Conservation (phyloP, 2,329 filamentous ascomycete species). For the Ophiocordyceps sinensis region DNA sequence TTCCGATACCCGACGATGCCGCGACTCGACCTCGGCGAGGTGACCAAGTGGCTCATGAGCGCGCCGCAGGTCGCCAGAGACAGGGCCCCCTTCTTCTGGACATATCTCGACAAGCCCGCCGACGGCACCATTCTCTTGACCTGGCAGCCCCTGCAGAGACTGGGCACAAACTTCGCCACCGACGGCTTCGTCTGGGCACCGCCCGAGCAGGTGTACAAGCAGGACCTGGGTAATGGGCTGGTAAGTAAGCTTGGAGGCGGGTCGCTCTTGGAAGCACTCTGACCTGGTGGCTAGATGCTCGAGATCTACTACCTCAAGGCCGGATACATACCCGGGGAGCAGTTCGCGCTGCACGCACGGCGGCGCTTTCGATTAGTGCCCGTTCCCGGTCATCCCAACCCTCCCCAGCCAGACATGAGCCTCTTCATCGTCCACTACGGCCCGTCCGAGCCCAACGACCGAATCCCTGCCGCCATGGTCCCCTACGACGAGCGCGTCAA, state of each 20-base stretch:
- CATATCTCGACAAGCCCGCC: conserved; percentile 67
- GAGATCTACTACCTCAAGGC: conserved; percentile 75
- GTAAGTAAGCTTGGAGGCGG: conserved; percentile 17
- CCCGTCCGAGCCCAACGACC: conserved; percentile 57
- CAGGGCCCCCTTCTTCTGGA: conserved; percentile 81
- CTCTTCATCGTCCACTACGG: conserved; percentile 90
- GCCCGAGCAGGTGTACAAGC: conserved; percentile 60
- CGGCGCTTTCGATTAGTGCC: conserved; percentile 74
- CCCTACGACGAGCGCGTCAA: conserved; percentile 48
- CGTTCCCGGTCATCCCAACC: conserved; percentile 54
- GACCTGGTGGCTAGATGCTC: conserved; percentile 44
- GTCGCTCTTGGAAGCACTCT: neutral
- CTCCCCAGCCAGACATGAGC: conserved; percentile 60
- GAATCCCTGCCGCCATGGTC: conserved; percentile 54
- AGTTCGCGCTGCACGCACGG: conserved; percentile 60
- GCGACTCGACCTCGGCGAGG: conserved; percentile 58
- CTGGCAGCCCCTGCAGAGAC: conserved; percentile 69
- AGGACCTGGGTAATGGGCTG: conserved; percentile 51
- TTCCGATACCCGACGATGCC: conserved; percentile 65
- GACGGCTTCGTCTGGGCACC: conserved; percentile 90
- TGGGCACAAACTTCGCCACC: conserved; percentile 64
- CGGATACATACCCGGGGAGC: conserved; percentile 67
- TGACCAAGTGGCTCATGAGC: conserved; percentile 69
- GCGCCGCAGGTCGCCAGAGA: conserved; percentile 79
- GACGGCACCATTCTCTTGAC: conserved; percentile 74